A percentile compares a stretch with the other conserved stretches of the same genome.
These are phyloP conservation scores for Microsporum canis DNA, from an alignment of 2,329 filamentous ascomycete species.

Conservation along the genomic window DNA sequence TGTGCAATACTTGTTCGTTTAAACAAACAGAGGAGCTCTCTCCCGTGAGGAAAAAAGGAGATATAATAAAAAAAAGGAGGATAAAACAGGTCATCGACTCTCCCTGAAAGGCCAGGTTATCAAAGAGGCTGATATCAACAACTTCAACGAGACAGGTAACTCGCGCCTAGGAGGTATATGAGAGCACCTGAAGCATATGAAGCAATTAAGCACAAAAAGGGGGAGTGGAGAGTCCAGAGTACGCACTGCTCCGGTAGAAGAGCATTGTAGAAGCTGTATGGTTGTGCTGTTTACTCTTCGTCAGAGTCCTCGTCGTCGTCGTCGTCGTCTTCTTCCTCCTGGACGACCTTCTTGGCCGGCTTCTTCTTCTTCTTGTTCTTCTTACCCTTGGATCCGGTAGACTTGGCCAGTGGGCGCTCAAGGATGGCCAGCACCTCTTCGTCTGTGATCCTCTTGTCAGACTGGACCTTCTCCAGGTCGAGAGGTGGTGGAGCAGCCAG, in stretches of 20 bases:
- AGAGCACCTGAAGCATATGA: background rate
- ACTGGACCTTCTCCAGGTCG: slow-evolving; percentile 73
- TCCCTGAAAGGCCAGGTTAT: slow-evolving; percentile 16
- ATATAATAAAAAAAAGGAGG: background rate
- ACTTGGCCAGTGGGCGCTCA: slow-evolving; percentile 64
- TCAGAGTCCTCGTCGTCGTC: slow-evolving; percentile 20
- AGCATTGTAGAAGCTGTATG: background rate
- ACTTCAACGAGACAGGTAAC: background rate
- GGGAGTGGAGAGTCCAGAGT: background rate
- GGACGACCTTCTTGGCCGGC: slow-evolving; percentile 35
- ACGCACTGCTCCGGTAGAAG: background rate
- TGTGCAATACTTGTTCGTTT: background rate
- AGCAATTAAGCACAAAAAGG: background rate
- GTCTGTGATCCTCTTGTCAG: slow-evolving; percentile 95
- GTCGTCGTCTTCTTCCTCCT: slow-evolving; percentile 28
- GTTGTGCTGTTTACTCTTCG: background rate
- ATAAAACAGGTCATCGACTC: slow-evolving; percentile 12
- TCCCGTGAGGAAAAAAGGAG: background rate
- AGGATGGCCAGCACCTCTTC: slow-evolving; percentile 93
- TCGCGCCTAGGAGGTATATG: background rate
- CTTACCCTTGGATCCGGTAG: slow-evolving; percentile 59
- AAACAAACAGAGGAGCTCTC: background rate
- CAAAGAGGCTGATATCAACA: background rate
- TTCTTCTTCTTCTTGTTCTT: slow-evolving; percentile 81
- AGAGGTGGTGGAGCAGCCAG: slow-evolving; percentile 64